These are phyloP conservation scores for Salvia sclarea DNA, from an alignment of 305 asterid genomes.

Conservation along the genomic window DNA sequence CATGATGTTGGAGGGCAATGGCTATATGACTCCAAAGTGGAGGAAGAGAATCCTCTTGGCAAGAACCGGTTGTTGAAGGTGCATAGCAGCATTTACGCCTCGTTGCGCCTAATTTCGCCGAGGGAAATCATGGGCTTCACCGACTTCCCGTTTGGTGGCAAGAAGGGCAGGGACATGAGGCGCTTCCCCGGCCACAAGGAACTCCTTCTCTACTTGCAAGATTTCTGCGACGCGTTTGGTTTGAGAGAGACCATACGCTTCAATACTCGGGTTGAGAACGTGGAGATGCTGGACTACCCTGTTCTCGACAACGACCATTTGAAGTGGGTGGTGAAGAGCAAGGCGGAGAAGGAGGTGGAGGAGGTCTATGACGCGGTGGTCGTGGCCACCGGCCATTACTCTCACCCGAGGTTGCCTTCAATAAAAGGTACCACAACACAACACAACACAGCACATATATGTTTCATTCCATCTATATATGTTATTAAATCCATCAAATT, in stretches of 20 bases:
- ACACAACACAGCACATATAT: no score
- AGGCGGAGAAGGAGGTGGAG: slow-evolving; percentile 46
- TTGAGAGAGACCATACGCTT: slow-evolving; percentile 76
- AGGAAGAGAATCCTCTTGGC: slow-evolving; percentile 54
- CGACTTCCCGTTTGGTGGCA: slow-evolving; percentile 67
- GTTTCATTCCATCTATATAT: neutral
- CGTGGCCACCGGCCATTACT: slow-evolving; percentile 93
- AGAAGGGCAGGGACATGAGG: slow-evolving; percentile 74
- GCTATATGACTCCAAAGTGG: slow-evolving; percentile 62
- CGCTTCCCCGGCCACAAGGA: slow-evolving; percentile 85
- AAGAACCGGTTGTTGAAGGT: slow-evolving; percentile 36
- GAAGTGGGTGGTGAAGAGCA: slow-evolving; percentile 75
- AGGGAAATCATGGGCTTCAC: slow-evolving; percentile 91
- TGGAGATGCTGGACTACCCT: slow-evolving; percentile 54
- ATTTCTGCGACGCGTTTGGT: slow-evolving; percentile 69
- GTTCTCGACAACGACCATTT: slow-evolving; percentile 37
- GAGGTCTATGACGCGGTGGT: slow-evolving; percentile 82
- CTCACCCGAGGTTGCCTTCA: slow-evolving; percentile 70
- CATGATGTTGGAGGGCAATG: slow-evolving; percentile 88
- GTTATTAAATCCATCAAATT: neutral
- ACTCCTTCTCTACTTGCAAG: slow-evolving; percentile 60
- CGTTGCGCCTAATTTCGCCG: slow-evolving; percentile 66
- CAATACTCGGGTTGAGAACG: slow-evolving; percentile 58
- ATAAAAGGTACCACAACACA: slow-evolving; percentile 83
- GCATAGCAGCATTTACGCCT: slow-evolving; percentile 73